These are phyloP conservation scores for Cicer yamashitae DNA, from an alignment of 306 rosid species.

Conservation along the genomic window DNA sequence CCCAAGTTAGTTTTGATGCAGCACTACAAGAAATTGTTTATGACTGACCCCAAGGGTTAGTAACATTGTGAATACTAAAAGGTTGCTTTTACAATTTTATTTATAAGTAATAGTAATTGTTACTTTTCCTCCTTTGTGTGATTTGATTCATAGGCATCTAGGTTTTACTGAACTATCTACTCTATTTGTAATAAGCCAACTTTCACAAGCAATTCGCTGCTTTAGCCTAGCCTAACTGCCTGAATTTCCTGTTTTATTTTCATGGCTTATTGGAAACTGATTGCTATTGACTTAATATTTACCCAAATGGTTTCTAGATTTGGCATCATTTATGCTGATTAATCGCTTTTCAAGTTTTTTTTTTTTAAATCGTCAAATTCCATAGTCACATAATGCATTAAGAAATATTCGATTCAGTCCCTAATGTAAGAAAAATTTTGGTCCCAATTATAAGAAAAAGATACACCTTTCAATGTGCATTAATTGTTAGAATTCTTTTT, in stretches of 20 bases:
- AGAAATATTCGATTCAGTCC: background rate
- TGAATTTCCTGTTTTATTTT: background rate
- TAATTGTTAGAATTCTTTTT: no score
- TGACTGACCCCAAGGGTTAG: background rate
- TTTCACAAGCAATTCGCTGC: no score
- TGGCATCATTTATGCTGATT: background rate
- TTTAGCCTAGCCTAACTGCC: no score
- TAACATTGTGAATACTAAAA: conserved; percentile 10
- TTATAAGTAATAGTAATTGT: background rate
- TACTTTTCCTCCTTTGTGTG: background rate
- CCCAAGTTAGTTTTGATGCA: conserved; percentile 20
- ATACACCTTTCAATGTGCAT: no score
- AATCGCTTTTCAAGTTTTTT: background rate
- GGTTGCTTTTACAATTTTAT: background rate
- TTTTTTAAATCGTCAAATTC: background rate
- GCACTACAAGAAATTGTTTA: conserved; percentile 19
- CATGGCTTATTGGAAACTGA: background rate
- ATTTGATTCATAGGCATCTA: background rate
- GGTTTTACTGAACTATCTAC: background rate
- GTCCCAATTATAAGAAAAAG: no score
- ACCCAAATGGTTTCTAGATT: background rate
- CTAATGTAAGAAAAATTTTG: no score
- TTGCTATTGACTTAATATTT: background rate
- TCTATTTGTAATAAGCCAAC: background rate
- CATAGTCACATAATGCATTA: background rate